Evolutionary conservation across 1,284 basidiomycete genomes (phyloP).

Genomic region (Bjerkandera adusta): DNA sequence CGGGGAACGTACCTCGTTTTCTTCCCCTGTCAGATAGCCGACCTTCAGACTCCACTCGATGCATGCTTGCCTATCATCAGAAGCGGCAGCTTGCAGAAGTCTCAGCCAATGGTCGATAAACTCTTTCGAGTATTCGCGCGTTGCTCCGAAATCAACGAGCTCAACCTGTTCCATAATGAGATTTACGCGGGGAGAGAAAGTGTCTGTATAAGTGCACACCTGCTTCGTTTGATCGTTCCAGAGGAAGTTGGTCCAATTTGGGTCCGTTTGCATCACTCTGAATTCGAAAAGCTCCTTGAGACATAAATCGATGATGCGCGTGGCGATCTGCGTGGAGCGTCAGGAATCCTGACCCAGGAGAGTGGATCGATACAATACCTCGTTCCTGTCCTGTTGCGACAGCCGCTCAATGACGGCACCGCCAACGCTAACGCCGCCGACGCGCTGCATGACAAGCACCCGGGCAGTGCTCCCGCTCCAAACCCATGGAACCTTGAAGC

Average conservation of each 20-base stretch:
- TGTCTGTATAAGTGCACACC: conserved; percentile 30
- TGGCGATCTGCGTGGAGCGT: conserved; percentile 67
- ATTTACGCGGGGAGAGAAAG: not conserved
- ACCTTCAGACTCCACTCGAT: conserved; percentile 74
- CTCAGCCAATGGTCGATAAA: conserved; percentile 91
- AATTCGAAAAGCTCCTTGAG: conserved; percentile 91
- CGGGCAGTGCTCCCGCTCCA: conserved; percentile 78
- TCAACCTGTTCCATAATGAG: conserved; percentile 53
- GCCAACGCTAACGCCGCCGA: conserved; percentile 83
- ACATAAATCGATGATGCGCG: conserved; percentile 82
- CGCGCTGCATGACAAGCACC: conserved; percentile 90
- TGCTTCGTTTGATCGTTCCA: conserved; percentile 69
- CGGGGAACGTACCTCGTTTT: conserved; percentile 63
- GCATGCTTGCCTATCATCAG: conserved; percentile 70
- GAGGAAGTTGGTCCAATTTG: conserved; percentile 98
- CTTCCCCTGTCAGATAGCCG: conserved; percentile 90
- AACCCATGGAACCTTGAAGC: conserved; percentile 87
- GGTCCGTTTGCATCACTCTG: conserved; percentile 96
- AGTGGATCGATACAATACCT: not conserved
- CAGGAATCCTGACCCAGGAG: not conserved
- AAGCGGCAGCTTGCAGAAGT: conserved; percentile 78
- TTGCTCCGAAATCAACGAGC: conserved; percentile 96
- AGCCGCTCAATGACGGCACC: conserved; percentile 51
- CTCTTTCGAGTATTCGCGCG: conserved; percentile 78
- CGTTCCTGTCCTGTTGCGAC: conserved; percentile 5